A percentile compares a stretch with the other conserved stretches of the same genome.
phyloP scores from a whole-genome alignment of 2,329 filamentous ascomycete species.

The Aspergillus sp. region DNA sequence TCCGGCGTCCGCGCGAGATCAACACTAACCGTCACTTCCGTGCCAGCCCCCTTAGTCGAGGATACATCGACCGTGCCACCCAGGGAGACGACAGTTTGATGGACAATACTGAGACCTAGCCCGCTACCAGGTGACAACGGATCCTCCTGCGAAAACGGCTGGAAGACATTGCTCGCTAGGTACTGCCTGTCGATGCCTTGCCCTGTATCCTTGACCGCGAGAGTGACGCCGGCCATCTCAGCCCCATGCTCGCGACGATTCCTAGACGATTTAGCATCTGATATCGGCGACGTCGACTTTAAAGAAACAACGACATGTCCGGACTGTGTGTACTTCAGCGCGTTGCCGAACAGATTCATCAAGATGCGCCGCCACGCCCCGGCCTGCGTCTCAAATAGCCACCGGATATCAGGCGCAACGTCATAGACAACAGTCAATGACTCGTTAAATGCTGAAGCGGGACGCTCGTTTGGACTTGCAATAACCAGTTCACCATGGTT shows the following conservation, averaged over 20 bases:
- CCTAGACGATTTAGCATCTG: neutral
- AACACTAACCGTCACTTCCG: neutral
- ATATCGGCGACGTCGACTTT: slow-evolving; percentile 14
- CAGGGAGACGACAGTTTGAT: slow-evolving; percentile 6
- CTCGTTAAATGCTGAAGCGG: slow-evolving; percentile 2
- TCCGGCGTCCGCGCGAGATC: slow-evolving; percentile 2
- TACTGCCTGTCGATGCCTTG: slow-evolving; percentile 27
- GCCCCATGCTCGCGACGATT: neutral
- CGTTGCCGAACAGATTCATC: slow-evolving; percentile 52
- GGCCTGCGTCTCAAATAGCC: slow-evolving; percentile 46
- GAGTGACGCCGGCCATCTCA: slow-evolving; percentile 15
- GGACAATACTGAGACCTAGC: slow-evolving; percentile 8
- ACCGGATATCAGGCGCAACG: slow-evolving; percentile 42
- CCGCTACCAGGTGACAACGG: slow-evolving; percentile 6
- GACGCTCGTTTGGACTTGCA: neutral
- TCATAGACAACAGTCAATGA: slow-evolving; percentile 29
- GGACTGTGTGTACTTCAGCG: slow-evolving; percentile 47
- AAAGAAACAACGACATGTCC: slow-evolving; percentile 43
- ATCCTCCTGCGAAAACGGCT: slow-evolving; percentile 12
- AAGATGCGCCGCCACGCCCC: slow-evolving; percentile 50
- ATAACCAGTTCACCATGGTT: neutral
- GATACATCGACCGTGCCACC: slow-evolving; percentile 2
- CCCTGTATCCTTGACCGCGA: slow-evolving; percentile 30
- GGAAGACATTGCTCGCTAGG: slow-evolving; percentile 12
- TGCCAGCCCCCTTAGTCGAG: slow-evolving; percentile 1